Evolutionary conservation across 78 protist species (phyloP).

Genomic region (Salpingoeca rosetta): DNA sequence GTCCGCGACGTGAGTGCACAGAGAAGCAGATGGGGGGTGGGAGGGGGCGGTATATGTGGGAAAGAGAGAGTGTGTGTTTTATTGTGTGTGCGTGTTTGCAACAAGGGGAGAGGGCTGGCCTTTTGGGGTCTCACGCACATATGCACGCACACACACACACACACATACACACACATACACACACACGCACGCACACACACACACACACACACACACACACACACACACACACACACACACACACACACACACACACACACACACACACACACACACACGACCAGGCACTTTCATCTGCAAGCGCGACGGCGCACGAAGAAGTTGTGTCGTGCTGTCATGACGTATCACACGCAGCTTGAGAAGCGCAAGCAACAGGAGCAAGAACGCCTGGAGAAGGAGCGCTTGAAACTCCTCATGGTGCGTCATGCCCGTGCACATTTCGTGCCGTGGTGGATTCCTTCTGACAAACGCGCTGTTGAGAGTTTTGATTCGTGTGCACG

Average conservation of each 20-base stretch:
- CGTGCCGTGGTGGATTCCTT: background rate
- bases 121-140: background rate
- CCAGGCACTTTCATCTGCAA: background rate
- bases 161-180: slow-evolving; percentile 2
- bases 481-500: background rate
- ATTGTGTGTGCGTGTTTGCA: too few species aligned
- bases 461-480: background rate
- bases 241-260: background rate
- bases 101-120: too few species aligned
- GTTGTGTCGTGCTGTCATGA: too few species aligned
- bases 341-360: too few species aligned
- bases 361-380: background rate
- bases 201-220: background rate
- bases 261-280: too few species aligned
- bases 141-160: background rate
- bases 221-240: background rate
- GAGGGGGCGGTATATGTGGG: too few species aligned
- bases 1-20: too few species aligned
- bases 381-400: slow-evolving; percentile 6
- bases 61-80: too few species aligned
- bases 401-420: background rate
- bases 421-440: background rate
- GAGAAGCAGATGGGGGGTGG: too few species aligned
- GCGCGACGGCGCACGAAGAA: background rate
- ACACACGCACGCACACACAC: background rate